phyloP scores from a whole-genome alignment of 108 stramenopile species.

The Epithemia pelagica region DNA sequence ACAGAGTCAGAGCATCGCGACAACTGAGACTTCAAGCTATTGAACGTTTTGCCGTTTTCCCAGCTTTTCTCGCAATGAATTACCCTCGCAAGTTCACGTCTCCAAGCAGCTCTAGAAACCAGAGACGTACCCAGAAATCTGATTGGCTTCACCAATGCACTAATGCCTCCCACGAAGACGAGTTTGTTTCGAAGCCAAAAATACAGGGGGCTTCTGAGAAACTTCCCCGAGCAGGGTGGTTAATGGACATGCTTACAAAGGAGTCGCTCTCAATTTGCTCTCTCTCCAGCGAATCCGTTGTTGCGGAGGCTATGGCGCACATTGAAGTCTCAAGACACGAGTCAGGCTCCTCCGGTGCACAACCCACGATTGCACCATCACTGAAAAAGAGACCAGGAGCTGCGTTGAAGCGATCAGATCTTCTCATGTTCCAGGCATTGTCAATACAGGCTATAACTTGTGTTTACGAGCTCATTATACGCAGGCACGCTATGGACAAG shows the following conservation, averaged over 20 bases:
- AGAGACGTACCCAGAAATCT: conserved; percentile 7
- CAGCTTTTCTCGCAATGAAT: conserved; percentile 64
- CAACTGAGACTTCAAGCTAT: conserved; percentile 63
- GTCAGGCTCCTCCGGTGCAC: background rate
- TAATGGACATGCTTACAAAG: conserved; percentile 54
- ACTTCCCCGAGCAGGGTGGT: conserved; percentile 65
- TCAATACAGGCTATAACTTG: conserved; percentile 62
- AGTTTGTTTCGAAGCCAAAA: background rate
- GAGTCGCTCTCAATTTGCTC: conserved; percentile 70
- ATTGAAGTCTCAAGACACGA: conserved; percentile 22
- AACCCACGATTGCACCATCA: background rate
- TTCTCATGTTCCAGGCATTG: conserved; percentile 71
- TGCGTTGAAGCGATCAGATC: conserved; percentile 43
- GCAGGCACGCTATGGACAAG: conserved; percentile 74
- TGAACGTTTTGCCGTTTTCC: conserved; percentile 60
- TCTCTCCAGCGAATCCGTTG: conserved; percentile 57
- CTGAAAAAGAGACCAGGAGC: conserved; percentile 22
- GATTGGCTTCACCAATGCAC: conserved; percentile 14
- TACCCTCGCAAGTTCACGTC: conserved; percentile 50
- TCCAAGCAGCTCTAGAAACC: background rate
- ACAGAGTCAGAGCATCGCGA: conserved; percentile 44
- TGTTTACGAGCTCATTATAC: conserved; percentile 66
- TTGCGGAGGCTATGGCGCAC: conserved; percentile 58
- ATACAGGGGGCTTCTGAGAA: conserved; percentile 17
- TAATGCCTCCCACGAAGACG: background rate